Conservation (phyloP, 169 alveolate genomes). For the Plasmodium chabaudi region DNA sequence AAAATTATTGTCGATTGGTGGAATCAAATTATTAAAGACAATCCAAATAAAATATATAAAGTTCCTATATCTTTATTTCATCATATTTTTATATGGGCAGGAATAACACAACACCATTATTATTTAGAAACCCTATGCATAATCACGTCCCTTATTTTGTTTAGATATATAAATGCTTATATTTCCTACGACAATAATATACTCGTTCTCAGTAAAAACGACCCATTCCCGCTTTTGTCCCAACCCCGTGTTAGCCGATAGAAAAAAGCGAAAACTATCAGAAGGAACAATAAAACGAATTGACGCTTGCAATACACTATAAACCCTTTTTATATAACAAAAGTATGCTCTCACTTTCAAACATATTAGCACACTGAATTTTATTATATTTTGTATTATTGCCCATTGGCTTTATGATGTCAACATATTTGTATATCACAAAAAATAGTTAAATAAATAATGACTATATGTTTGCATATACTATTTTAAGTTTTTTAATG, state of each 20-base stretch:
- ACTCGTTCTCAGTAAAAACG: slow-evolving; percentile 55
- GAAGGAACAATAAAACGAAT: no score
- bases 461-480: no score
- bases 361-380: no score
- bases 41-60: slow-evolving; percentile 33
- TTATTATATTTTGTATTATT: no score
- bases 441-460: no score
- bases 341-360: no score
- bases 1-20: slow-evolving; percentile 57
- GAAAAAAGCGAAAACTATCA: neutral
- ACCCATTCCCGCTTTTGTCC: slow-evolving; percentile 49
- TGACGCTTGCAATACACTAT: no score
- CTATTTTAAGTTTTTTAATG: no score
- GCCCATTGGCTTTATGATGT: no score
- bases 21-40: slow-evolving; percentile 36
- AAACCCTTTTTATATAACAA: no score
- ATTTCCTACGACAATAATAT: slow-evolving; percentile 52
- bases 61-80: slow-evolving; percentile 61
- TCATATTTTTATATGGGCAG: slow-evolving; percentile 63
- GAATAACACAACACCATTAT: slow-evolving; percentile 48
- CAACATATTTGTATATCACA: no score
- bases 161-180: slow-evolving; percentile 44
- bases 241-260: neutral
- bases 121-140: slow-evolving; percentile 41
- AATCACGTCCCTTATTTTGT: slow-evolving; percentile 44